These are phyloP conservation scores for barley (Hordeum vulgare) DNA, from an alignment of 176 grass and related monocot genomes.

Conservation along the genomic window DNA sequence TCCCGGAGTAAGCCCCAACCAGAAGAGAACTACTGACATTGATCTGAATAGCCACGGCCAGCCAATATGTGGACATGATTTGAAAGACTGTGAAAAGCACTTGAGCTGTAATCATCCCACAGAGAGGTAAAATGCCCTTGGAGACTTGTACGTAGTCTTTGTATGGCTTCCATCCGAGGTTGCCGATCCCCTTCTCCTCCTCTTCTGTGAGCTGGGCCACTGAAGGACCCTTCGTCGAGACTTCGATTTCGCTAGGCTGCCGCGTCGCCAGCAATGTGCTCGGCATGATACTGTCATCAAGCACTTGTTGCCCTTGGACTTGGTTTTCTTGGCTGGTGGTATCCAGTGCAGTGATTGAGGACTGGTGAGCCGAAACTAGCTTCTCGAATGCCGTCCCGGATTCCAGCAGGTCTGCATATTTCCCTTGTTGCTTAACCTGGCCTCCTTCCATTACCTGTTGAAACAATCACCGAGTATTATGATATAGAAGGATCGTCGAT, in stretches of 20 bases:
- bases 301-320: slow-evolving; percentile 6
- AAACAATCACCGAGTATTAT: not conserved
- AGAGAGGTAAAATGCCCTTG: slow-evolving; percentile 42
- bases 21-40: slow-evolving; percentile 45
- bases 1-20: slow-evolving; percentile 65
- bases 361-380: slow-evolving; percentile 68
- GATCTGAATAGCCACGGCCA: slow-evolving; percentile 68
- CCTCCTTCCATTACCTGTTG: slow-evolving; percentile 75
- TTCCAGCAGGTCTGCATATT: slow-evolving; percentile 58
- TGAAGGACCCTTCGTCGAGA: slow-evolving; percentile 25
- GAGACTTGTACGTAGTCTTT: slow-evolving; percentile 65
- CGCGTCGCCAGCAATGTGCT: slow-evolving; percentile 9
- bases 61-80: slow-evolving; percentile 69
- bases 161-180: slow-evolving; percentile 94
- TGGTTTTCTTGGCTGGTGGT: slow-evolving; percentile 27
- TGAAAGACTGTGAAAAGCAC: slow-evolving; percentile 44
- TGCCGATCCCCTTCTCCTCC: slow-evolving; percentile 62
- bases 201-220: slow-evolving; percentile 69
- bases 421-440: slow-evolving; percentile 62
- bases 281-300: not conserved
- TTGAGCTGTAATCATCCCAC: slow-evolving; percentile 31
- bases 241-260: slow-evolving; percentile 51
- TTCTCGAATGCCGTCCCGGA: slow-evolving; percentile 77
- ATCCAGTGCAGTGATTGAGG: slow-evolving; percentile 60
- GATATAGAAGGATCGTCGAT: not conserved